Evolutionary conservation across 108 stramenopile genomes (phyloP).

Genomic region (Cyclotella kingstonii): DNA sequence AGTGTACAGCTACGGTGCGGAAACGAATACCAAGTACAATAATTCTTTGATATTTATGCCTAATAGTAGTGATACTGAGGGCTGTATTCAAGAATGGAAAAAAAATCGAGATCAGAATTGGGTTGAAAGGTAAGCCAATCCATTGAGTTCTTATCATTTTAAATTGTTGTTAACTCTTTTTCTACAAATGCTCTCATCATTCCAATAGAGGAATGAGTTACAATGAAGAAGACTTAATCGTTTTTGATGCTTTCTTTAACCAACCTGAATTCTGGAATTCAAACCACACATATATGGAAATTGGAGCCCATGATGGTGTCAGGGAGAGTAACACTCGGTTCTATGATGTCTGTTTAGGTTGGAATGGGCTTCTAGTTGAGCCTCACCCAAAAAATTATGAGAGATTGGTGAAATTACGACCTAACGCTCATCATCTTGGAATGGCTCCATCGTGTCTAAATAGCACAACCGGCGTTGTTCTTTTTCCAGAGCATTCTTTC

Average conservation of each 20-base stretch:
- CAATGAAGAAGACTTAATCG: constrained; percentile 12
- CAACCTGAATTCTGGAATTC: constrained; percentile 4
- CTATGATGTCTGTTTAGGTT: constrained; percentile 53
- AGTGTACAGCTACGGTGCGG: constrained; percentile 12
- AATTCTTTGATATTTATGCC: constrained; percentile 19
- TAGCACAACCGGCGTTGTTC: constrained; percentile 7
- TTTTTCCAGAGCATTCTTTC: constrained; percentile 27
- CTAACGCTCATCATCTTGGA: constrained; percentile 48
- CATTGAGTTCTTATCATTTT: neutral
- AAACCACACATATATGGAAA: constrained; percentile 42
- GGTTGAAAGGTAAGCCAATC: constrained; percentile 13
- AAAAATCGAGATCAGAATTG: constrained; percentile 6
- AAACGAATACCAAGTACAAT: neutral
- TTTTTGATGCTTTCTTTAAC: constrained; percentile 28
- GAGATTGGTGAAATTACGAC: constrained; percentile 34
- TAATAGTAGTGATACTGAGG: constrained; percentile 4
- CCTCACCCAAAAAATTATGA: constrained; percentile 42
- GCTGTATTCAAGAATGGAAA: constrained; percentile 18
- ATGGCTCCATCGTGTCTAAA: constrained; percentile 46
- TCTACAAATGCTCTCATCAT: no score
- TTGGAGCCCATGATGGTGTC: constrained; percentile 58
- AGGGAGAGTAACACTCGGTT: constrained; percentile 52
- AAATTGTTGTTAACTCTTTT: no score
- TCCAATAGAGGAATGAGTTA: constrained; percentile 19
- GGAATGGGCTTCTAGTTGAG: constrained; percentile 54